Conservation (phyloP, 2,329 filamentous ascomycete genomes). For the Cladosporium austrohemisphaericum region DNA sequence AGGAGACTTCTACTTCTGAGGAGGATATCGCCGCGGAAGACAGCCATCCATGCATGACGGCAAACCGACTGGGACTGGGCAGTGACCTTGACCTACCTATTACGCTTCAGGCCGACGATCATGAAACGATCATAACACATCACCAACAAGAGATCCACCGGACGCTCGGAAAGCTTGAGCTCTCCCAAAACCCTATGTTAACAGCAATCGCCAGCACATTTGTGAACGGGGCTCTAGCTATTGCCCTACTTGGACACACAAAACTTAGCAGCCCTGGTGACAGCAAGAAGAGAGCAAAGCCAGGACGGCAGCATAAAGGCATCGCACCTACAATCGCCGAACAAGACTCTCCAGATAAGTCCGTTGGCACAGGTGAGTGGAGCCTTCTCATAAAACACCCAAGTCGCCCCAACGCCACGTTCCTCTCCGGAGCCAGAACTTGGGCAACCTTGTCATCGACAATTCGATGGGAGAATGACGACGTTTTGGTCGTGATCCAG, state of each 20-base stretch:
- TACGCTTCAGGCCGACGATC: not conserved
- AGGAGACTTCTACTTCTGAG: no score
- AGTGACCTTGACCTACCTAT: not conserved
- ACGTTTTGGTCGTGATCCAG: no score
- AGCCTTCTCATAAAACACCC: not conserved
- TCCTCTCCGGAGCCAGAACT: no score
- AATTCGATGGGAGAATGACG: no score
- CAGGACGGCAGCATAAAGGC: no score
- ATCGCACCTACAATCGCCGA: no score
- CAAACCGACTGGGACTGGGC: not conserved
- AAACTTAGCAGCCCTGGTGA: no score
- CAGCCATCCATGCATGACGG: not conserved
- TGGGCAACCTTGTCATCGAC: no score
- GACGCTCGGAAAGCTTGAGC: not conserved
- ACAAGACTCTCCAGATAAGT: no score
- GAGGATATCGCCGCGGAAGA: not conserved
- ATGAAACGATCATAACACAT: not conserved
- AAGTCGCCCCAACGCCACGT: no score
- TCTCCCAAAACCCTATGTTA: not conserved
- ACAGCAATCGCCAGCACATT: not conserved
- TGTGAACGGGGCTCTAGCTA: not conserved
- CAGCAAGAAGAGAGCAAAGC: no score
- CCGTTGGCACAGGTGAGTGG: no score
- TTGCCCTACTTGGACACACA: not conserved
- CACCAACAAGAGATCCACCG: not conserved